Base-by-base conservation (phyloP, 163 green algal genomes). In the Scenedesmus sp. region DNA sequence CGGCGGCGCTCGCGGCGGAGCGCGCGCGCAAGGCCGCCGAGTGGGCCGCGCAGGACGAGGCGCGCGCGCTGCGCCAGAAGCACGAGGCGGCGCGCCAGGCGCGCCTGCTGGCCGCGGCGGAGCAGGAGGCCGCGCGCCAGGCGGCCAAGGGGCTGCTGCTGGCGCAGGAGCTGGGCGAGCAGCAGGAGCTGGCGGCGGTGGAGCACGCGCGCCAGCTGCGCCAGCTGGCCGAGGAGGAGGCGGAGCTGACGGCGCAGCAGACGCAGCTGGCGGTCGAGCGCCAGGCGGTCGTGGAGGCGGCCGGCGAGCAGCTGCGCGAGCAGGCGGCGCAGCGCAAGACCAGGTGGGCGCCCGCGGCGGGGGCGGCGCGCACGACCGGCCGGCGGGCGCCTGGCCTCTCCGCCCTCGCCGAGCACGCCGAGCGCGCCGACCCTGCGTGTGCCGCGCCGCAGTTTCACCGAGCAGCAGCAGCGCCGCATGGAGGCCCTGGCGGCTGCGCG, bases 221-320 rank as follows among this genome's bases (percentile, higher is more conserved):
- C n/a, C 78, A 83, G 18, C 53, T 87, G 47, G 79, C 84, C 0
- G 84, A 91, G 76, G 78, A 88, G n/a, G 69, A 87, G 69, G 81
- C 84, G 13, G 44, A 60, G 42, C 10, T 78, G 26, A 88, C 86
- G 3, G 75, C 71, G n/a, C 54, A 79, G 28, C 77, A 80, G 17
- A n/a, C 84, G 29, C 57, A 86, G 48, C 56, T 72, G n/a, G 78
- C 88, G 56, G 60, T 56, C 10, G 56, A 78, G 26, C 66, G 81
- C 0, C 45, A 63, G 50, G 70, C 66, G 2, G 75, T 84, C 3
- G 48, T 64, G 11, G 62, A 47, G 11, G 76, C 72, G 6, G 86
- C 85, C 5, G 78, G 82, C 24, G 28, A 76, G 45, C 53, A 82
- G n/a, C n/a, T n/a, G n/a, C n/a, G n/a, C n/a, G n/a, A n/a, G n/a